phyloP scores from a whole-genome alignment of 2,329 filamentous ascomycete species.

The Ophiostoma sp. region DNA sequence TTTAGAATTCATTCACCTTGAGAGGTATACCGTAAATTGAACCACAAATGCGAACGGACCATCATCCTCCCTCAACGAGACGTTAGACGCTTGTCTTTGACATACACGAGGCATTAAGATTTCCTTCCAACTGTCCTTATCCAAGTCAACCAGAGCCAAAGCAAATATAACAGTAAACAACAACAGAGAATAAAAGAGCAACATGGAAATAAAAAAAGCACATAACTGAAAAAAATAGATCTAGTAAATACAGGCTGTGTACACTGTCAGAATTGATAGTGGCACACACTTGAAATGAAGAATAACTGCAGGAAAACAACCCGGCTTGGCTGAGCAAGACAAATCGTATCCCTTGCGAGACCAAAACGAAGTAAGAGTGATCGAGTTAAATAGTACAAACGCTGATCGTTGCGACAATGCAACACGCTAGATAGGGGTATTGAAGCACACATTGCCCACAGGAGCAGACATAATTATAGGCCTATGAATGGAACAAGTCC shows the following conservation, averaged over 20 bases:
- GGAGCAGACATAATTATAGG: background rate
- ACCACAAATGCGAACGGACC: background rate
- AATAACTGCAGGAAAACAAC: background rate
- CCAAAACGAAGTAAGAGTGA: background rate
- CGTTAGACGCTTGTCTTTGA: background rate
- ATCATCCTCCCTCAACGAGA: background rate
- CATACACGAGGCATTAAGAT: conserved; percentile 19
- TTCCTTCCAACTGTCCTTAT: conserved; percentile 10
- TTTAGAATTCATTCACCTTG: background rate
- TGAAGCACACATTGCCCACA: conserved; percentile 14
- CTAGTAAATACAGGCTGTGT: conserved; percentile 10
- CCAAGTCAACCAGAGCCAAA: conserved; percentile 8
- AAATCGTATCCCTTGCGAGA: background rate
- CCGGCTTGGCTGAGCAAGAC: no score
- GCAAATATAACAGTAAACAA: conserved; percentile 1
- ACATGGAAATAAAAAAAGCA: background rate
- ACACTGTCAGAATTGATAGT: background rate
- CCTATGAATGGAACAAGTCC: conserved; percentile 89
- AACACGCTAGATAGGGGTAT: conserved; percentile 12
- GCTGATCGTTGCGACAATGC: conserved; percentile 11
- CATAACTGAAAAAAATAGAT: conserved; percentile 9
- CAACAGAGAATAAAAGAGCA: background rate
- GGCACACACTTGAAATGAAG: conserved; percentile 11
- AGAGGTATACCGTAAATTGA: background rate
- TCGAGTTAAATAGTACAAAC: conserved; percentile 9